phyloP scores from a whole-genome alignment of 2,329 filamentous ascomycete genomes.

The Leptographium wingfieldii region DNA sequence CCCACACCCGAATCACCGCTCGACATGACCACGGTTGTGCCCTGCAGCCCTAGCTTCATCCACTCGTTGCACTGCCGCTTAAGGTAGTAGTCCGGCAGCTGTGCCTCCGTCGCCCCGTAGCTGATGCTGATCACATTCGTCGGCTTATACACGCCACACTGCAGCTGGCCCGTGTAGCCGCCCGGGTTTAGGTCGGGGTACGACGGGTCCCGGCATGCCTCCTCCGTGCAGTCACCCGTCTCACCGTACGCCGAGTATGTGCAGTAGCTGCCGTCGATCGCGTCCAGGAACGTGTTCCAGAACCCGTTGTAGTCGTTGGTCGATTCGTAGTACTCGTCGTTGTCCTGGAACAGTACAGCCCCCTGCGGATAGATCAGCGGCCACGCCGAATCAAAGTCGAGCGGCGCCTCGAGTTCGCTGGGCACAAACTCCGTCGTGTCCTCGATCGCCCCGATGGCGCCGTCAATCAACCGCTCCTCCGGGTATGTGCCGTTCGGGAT shows the following conservation, averaged over 20 bases:
- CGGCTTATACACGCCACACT: slow-evolving; percentile 25
- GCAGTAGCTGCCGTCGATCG: slow-evolving; percentile 36
- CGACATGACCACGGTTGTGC: slow-evolving; percentile 31
- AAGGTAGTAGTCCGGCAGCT: slow-evolving; percentile 39
- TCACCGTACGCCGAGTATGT: slow-evolving; percentile 31
- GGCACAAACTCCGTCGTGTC: slow-evolving; percentile 7
- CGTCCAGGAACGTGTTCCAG: slow-evolving; percentile 27
- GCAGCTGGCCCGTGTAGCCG: slow-evolving; percentile 33
- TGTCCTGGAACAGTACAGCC: slow-evolving; percentile 26
- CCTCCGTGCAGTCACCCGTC: slow-evolving; percentile 24
- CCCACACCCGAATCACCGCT: slow-evolving; percentile 34
- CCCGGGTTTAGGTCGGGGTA: slow-evolving; percentile 32
- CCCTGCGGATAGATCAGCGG: slow-evolving; percentile 28
- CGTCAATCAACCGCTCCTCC: slow-evolving; percentile 20
- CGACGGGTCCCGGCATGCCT: slow-evolving; percentile 27
- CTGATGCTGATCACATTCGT: slow-evolving; percentile 43
- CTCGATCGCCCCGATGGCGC: slow-evolving; percentile 14
- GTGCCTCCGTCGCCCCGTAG: slow-evolving; percentile 39
- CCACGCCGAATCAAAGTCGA: slow-evolving; percentile 24
- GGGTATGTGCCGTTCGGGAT: slow-evolving; percentile 21
- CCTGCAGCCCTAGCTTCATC: slow-evolving; percentile 36
- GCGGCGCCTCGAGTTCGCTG: slow-evolving; percentile 21
- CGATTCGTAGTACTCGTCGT: slow-evolving; percentile 27
- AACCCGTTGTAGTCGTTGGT: background rate
- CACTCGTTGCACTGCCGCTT: slow-evolving; percentile 35